These are phyloP conservation scores for Cordyceps pruinosa DNA, from an alignment of 2,329 filamentous ascomycete genomes.

Conservation along the genomic window DNA sequence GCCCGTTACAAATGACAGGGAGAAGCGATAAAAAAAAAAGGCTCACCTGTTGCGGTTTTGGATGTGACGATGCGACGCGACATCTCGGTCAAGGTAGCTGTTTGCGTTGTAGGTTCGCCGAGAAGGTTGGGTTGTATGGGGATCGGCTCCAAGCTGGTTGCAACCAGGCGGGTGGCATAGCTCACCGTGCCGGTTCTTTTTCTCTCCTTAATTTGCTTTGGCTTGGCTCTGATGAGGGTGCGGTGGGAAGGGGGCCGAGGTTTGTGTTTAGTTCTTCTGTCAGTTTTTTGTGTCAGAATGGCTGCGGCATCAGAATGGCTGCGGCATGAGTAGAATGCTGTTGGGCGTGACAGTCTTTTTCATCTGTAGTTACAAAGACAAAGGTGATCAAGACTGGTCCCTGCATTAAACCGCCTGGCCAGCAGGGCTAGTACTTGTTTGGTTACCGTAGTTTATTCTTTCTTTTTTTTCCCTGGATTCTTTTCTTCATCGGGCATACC, in stretches of 20 bases:
- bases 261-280: background rate
- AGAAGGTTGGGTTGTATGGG: constrained; percentile 1
- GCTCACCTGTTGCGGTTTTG: background rate
- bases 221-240: no score
- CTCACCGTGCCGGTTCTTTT: background rate
- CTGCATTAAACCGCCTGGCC: no score
- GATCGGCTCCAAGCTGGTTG: background rate
- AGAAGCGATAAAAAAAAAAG: background rate
- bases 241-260: background rate
- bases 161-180: background rate
- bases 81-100: background rate
- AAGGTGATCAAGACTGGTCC: no score
- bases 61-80: background rate
- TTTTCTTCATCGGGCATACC: no score
- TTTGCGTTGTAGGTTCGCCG: background rate
- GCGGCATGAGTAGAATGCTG: no score
- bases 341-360: no score
- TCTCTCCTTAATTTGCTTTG: background rate
- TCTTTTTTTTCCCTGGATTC: no score
- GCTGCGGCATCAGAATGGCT: no score
- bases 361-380: no score
- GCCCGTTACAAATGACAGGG: background rate
- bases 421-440: no score
- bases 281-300: background rate
- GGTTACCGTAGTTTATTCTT: no score